These are phyloP conservation scores for Pseudonitzschia pungens DNA, from an alignment of 108 stramenopile species.

Conservation along the genomic window DNA sequence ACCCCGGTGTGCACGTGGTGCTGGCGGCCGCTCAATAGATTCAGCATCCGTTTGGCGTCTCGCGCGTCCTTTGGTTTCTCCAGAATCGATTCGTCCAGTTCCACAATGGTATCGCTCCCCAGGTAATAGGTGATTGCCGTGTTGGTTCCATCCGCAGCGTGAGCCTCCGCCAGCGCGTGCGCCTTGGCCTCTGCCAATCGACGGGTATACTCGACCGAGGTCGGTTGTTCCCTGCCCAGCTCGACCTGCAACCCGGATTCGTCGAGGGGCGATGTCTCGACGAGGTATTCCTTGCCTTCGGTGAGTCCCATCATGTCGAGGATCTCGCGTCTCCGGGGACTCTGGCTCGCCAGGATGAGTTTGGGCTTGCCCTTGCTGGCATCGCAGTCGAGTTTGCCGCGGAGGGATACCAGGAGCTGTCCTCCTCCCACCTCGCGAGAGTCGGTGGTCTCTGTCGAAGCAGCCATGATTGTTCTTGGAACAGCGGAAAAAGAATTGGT, in stretches of 20 bases:
- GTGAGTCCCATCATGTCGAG: slow-evolving; percentile 81
- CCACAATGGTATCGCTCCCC: slow-evolving; percentile 83
- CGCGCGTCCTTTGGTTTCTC: slow-evolving; percentile 84
- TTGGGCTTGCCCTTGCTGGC: slow-evolving; percentile 10
- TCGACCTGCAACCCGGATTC: slow-evolving; percentile 60
- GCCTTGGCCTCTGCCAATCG: slow-evolving; percentile 75
- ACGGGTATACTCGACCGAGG: slow-evolving; percentile 61
- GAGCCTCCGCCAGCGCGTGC: slow-evolving; percentile 48
- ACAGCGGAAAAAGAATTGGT: not conserved
- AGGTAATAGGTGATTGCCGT: slow-evolving; percentile 44
- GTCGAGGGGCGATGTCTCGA: slow-evolving; percentile 65
- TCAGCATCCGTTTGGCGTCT: slow-evolving; percentile 79
- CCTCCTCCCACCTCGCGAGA: not conserved
- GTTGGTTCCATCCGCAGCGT: not conserved
- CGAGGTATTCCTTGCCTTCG: slow-evolving; percentile 42
- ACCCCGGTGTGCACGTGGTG: slow-evolving; percentile 93
- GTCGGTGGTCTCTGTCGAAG: not conserved
- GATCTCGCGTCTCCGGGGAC: slow-evolving; percentile 75
- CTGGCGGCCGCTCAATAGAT: slow-evolving; percentile 61
- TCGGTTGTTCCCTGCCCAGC: slow-evolving; percentile 33
- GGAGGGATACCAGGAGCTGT: slow-evolving; percentile 20
- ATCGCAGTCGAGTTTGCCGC: not conserved
- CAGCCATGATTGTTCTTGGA: not conserved
- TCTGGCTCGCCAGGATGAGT: slow-evolving; percentile 73
- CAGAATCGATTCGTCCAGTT: slow-evolving; percentile 62